Evolutionary conservation across 768 basidiomycete genomes (phyloP).

Genomic region (Termitomyces sp.): DNA sequence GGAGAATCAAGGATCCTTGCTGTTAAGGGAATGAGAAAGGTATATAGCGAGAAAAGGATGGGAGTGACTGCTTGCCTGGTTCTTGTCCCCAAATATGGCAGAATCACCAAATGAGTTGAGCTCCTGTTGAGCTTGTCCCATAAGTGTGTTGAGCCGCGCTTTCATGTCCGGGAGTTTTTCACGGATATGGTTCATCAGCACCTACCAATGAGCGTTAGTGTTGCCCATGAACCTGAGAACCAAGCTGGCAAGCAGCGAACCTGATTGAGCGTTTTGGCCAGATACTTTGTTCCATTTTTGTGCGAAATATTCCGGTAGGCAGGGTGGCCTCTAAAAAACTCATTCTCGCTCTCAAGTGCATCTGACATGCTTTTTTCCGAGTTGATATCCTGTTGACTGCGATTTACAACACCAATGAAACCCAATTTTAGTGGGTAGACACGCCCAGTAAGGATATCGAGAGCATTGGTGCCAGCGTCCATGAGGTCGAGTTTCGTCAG

Average conservation of each 20-base stretch:
- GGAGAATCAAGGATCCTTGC: slow-evolving; percentile 86
- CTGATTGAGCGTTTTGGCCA: slow-evolving; percentile 91
- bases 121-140: slow-evolving; percentile 99
- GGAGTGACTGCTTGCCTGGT: slow-evolving; percentile 46
- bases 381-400: slow-evolving; percentile 97
- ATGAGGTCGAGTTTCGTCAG: slow-evolving; percentile 97
- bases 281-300: slow-evolving; percentile 94
- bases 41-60: background rate
- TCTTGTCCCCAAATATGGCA: slow-evolving; percentile 86
- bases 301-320: slow-evolving; percentile 95
- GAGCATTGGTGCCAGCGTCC: slow-evolving; percentile 98
- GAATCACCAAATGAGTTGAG: slow-evolving; percentile 94
- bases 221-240: background rate
- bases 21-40: slow-evolving; percentile 22
- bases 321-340: slow-evolving; percentile 87
- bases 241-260: slow-evolving; percentile 32
- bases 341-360: slow-evolving; percentile 77
- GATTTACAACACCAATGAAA: slow-evolving; percentile 96
- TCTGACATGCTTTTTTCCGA: slow-evolving; percentile 79
- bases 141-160: slow-evolving; percentile 92
- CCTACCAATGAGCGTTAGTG: slow-evolving; percentile 32
- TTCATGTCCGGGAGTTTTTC: slow-evolving; percentile 99
- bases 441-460: slow-evolving; percentile 93
- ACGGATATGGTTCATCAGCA: slow-evolving; percentile 94
- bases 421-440: slow-evolving; percentile 98